Percentiles rank a stretch among this genome's conserved stretches.
phyloP scores from a whole-genome alignment of 108 stramenopile species.

The Nitzschia putrida region DNA sequence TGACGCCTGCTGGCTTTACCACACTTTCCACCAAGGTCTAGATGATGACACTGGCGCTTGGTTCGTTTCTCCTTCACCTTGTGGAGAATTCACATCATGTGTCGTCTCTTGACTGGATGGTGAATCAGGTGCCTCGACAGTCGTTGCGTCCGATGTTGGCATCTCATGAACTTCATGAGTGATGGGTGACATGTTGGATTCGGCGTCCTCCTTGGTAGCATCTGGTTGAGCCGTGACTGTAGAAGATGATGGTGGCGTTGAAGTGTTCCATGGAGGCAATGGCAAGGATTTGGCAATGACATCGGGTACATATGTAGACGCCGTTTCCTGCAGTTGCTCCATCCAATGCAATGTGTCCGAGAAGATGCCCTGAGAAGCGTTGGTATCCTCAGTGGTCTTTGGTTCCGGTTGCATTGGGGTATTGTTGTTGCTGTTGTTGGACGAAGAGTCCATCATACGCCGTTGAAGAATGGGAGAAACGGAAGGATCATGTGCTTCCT shows the following conservation, averaged over 20 bases:
- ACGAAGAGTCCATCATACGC: not conserved
- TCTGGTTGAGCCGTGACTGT: no score
- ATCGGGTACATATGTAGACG: no score
- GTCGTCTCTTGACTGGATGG: not conserved
- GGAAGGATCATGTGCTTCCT: not conserved
- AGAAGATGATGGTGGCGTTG: not conserved
- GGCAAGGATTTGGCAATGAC: not conserved
- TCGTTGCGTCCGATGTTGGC: not conserved
- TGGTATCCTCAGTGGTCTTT: not conserved
- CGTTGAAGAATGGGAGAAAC: slow-evolving; percentile 6
- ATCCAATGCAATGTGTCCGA: no score
- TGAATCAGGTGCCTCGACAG: not conserved
- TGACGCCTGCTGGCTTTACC: not conserved
- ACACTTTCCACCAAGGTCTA: not conserved
- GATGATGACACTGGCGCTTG: no score
- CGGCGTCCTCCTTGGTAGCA: no score
- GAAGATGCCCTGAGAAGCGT: not conserved
- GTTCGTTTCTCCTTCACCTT: not conserved
- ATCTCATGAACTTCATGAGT: not conserved
- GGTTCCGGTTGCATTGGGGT: no score
- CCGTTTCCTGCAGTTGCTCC: no score
- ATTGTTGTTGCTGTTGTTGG: slow-evolving; percentile 14
- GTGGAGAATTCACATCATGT: not conserved
- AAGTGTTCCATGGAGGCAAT: not conserved
- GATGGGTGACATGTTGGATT: not conserved